A percentile compares a stretch with the other conserved stretches of the same genome.
phyloP scores from a whole-genome alignment of 495 filamentous ascomycete species.

The Hypoxylon perforatum region DNA sequence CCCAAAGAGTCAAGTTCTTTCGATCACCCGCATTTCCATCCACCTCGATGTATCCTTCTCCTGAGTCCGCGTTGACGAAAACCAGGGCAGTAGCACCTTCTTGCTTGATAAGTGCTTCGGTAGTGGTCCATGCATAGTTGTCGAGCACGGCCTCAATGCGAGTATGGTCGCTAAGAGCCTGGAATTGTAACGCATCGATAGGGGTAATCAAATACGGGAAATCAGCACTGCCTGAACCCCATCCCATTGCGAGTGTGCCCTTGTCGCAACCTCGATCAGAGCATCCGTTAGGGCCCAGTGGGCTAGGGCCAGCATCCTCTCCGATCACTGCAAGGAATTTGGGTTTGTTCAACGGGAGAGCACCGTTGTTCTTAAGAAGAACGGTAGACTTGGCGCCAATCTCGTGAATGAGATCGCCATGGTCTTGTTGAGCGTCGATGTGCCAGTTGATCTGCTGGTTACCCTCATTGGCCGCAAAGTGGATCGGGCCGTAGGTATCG shows the following conservation, averaged over 20 bases:
- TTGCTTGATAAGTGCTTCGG: constrained; percentile 70
- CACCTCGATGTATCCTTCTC: constrained; percentile 86
- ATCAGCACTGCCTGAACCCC: constrained; percentile 90
- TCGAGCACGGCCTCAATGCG: constrained; percentile 79
- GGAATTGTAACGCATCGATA: constrained; percentile 82
- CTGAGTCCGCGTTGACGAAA: constrained; percentile 88
- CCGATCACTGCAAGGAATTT: constrained; percentile 85
- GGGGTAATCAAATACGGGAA: constrained; percentile 94
- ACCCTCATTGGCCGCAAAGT: constrained; percentile 69
- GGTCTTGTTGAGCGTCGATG: constrained; percentile 83
- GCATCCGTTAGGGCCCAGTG: constrained; percentile 87
- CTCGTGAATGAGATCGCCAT: constrained; percentile 75
- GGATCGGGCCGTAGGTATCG: constrained; percentile 77
- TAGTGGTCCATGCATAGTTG: constrained; percentile 71
- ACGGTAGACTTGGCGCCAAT: constrained; percentile 83
- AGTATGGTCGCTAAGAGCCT: constrained; percentile 69
- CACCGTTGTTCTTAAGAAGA: constrained; percentile 85
- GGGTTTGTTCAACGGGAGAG: constrained; percentile 81
- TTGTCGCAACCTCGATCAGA: constrained; percentile 82
- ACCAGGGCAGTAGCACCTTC: constrained; percentile 78
- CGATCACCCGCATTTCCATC: constrained; percentile 91
- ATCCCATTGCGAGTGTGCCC: constrained; percentile 92
- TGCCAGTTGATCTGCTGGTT: constrained; percentile 82
- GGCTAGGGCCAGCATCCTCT: constrained; percentile 82
- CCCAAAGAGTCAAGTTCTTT: constrained; percentile 93